Conservation (phyloP, 768 basidiomycete genomes). For the Cystobasidium onofrii region DNA sequence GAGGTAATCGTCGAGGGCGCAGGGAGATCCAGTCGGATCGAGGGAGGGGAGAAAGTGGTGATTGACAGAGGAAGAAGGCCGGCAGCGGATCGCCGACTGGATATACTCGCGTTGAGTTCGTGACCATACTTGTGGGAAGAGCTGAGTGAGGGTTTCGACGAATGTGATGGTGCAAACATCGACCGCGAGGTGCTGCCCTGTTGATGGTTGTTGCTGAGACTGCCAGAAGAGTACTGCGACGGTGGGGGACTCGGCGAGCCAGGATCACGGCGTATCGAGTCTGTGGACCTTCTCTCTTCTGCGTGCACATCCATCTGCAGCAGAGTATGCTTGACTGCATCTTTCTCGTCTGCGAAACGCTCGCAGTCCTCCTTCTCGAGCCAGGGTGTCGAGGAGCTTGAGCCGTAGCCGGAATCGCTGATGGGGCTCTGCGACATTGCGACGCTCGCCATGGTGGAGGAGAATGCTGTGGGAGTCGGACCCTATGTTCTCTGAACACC, state of each 20-base stretch:
- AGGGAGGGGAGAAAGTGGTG: neutral
- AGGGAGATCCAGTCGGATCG: neutral
- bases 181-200: neutral
- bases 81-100: neutral
- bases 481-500: too few species aligned
- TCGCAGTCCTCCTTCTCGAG: constrained; percentile 3
- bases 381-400: neutral
- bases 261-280: neutral
- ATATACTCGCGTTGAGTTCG: neutral
- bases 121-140: neutral
- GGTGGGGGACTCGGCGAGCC: neutral
- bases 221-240: neutral
- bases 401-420: constrained; percentile 4
- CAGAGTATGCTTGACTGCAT: neutral
- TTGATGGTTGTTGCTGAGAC: neutral
- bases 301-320: constrained; percentile 2
- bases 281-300: neutral
- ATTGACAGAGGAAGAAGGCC: constrained; percentile 7
- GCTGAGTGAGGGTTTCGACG: constrained; percentile 9
- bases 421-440: neutral
- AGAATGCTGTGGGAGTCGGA: too few species aligned
- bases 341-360: neutral
- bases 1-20: neutral
- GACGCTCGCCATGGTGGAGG: neutral
- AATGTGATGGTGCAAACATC: neutral